Conservation (phyloP, 2,329 filamentous ascomycete species). For the Xylariaceae sp. region DNA sequence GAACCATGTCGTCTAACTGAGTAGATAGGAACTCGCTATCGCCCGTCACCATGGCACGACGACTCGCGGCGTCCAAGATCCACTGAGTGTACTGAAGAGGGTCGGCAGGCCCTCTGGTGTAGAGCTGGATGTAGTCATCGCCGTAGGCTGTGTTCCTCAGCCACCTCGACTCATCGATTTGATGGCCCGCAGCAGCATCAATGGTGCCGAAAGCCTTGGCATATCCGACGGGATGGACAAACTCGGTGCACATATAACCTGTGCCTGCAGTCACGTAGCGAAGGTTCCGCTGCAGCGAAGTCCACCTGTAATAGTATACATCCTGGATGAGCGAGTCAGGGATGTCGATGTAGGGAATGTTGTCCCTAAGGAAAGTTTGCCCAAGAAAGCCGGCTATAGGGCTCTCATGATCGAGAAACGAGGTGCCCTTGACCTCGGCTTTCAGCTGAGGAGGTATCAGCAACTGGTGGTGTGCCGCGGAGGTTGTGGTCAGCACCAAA, state of each 20-base stretch:
- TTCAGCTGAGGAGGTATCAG: background rate
- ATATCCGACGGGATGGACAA: constrained; percentile 50
- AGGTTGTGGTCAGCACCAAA: constrained; percentile 22
- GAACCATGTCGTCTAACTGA: constrained; percentile 51
- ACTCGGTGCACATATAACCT: constrained; percentile 52
- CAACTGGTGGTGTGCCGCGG: constrained; percentile 11
- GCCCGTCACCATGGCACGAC: constrained; percentile 48
- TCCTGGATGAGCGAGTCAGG: constrained; percentile 50
- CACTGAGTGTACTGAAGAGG: constrained; percentile 47
- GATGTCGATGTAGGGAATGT: constrained; percentile 53
- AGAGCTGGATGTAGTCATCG: constrained; percentile 49
- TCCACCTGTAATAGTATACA: constrained; percentile 54
- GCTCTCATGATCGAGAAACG: constrained; percentile 38
- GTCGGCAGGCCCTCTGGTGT: constrained; percentile 47
- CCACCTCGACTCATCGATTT: constrained; percentile 50
- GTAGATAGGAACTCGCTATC: constrained; percentile 45
- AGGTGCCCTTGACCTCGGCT: constrained; percentile 28
- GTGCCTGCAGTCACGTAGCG: constrained; percentile 48
- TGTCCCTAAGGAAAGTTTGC: constrained; percentile 42
- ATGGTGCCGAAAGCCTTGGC: constrained; percentile 42
- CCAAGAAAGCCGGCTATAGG: constrained; percentile 36
- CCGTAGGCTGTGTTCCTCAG: constrained; percentile 47
- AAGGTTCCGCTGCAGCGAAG: constrained; percentile 50
- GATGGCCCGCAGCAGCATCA: constrained; percentile 47
- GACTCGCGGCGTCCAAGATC: constrained; percentile 45